Conservation (phyloP, 2,329 filamentous ascomycete species). For the Fonsecaea erecta region DNA sequence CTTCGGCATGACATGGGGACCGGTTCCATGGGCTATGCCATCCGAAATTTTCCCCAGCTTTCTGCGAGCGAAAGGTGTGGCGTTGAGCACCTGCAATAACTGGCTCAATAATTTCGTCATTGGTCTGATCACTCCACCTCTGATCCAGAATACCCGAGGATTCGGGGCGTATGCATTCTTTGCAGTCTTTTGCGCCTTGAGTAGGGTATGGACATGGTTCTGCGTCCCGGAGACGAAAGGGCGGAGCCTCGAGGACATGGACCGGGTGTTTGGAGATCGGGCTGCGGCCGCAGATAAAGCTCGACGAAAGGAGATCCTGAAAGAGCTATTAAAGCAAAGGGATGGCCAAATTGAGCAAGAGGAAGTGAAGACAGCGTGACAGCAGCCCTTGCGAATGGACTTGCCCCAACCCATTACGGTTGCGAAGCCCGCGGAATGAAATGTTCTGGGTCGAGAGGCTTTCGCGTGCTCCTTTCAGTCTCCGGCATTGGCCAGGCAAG, state of each 20-base stretch:
- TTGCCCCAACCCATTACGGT: neutral
- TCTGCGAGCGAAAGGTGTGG: slow-evolving; percentile 68
- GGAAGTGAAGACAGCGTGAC: slow-evolving; percentile 2
- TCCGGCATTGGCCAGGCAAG: neutral
- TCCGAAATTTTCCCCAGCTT: slow-evolving; percentile 68
- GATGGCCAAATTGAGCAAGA: neutral
- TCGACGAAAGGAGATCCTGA: slow-evolving; percentile 12
- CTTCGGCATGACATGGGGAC: slow-evolving; percentile 62
- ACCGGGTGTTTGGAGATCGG: slow-evolving; percentile 48
- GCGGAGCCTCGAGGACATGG: slow-evolving; percentile 61
- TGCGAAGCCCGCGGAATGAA: neutral
- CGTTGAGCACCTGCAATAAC: slow-evolving; percentile 65
- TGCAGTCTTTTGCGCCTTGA: slow-evolving; percentile 58
- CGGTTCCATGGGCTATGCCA: slow-evolving; percentile 48
- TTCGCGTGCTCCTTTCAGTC: neutral
- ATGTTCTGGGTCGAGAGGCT: neutral
- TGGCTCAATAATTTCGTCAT: slow-evolving; percentile 70
- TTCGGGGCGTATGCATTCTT: slow-evolving; percentile 65
- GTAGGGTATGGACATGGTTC: slow-evolving; percentile 57
- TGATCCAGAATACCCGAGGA: slow-evolving; percentile 60
- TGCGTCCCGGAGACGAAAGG: slow-evolving; percentile 65
- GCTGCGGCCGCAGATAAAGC: slow-evolving; percentile 10
- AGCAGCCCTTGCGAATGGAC: neutral
- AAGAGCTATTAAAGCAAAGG: slow-evolving; percentile 8
- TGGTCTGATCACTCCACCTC: slow-evolving; percentile 67